Base-by-base conservation (phyloP, 2,329 filamentous ascomycete genomes). In the Lasiodiplodia hormozganensis region DNA sequence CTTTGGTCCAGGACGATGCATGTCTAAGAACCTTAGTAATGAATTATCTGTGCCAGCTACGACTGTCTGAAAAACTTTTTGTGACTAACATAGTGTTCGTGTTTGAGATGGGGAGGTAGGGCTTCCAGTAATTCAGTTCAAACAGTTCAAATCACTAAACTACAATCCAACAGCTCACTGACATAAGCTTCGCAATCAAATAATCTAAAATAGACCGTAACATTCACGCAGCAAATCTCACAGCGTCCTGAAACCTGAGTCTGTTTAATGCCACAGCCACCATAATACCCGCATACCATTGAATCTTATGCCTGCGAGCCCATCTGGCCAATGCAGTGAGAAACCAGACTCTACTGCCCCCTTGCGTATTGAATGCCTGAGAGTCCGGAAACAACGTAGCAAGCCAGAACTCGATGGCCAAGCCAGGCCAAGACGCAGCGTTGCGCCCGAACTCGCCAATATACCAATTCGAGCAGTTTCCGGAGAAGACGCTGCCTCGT, bases 381-480 rank as follows among this genome's bases (percentile, higher is more conserved):
- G 70, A 73, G 31, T 70, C 54, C 1, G 75, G 74, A 52, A 76
- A 73, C 47, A 73, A 60, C 36, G 73, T 75, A 18, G 73, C 72
- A 28, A 71, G 68, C 77, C 77, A 80, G 69, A 74, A 80, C 3
- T 70, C 71, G 8, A 69, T 70, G 11, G 77, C 78, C 47, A 75
- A 70, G 3, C 75, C 75, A 1, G 78, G 80, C 78, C 78, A 81
- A 4, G 76, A 78, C 0, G 80, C 80, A 0, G 78, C 71, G 62
- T 82, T 82, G 3, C 78, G 74, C 0, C 81, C 80, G 25, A 73
- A 72, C 6, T 75, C 70, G 68, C 76, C 76, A 52, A 83, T 81
- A 68, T 83, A 82, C 81, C 79, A 83, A 69, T 82, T 82, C 21
- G 76, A 79, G 65, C 81, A 83, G 34, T 74, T 79, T 0, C 73